Evolutionary conservation across 1,139 yeast genomes (phyloP).

Genomic region (Nematodospora anomalae): DNA sequence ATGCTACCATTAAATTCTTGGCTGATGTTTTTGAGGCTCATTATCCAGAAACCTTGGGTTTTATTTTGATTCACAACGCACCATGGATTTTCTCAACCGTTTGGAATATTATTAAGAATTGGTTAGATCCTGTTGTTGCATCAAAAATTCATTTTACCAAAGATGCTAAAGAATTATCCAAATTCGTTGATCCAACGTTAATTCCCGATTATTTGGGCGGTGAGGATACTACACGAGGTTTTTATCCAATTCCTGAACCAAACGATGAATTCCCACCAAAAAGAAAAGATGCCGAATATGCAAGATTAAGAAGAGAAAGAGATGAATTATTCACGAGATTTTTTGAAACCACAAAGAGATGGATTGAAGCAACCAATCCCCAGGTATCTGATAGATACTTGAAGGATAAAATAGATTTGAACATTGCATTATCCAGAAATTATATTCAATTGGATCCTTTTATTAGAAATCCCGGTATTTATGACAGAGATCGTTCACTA

Average conservation of each 20-base stretch:
- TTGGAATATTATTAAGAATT: conserved; percentile 46
- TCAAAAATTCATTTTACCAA: conserved; percentile 47
- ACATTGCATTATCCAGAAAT: conserved; percentile 30
- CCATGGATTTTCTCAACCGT: conserved; percentile 53
- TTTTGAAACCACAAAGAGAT: conserved; percentile 38
- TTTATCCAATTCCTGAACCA: conserved; percentile 32
- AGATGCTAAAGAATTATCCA: conserved; percentile 32
- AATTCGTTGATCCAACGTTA: conserved; percentile 32
- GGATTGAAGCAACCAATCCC: conserved; percentile 46
- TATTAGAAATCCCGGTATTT: conserved; percentile 37
- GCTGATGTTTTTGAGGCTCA: conserved; percentile 49
- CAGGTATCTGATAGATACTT: conserved; percentile 40
- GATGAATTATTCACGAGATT: conserved; percentile 32
- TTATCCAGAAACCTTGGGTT: conserved; percentile 48
- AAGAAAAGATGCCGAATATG: conserved; percentile 30
- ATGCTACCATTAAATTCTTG: conserved; percentile 43
- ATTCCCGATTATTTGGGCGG: conserved; percentile 47
- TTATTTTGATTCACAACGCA: conserved; percentile 43
- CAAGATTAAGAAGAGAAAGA: conserved; percentile 30
- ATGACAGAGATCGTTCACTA: conserved; percentile 36
- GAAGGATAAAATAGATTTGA: conserved; percentile 38
- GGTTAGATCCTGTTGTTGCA: conserved; percentile 51
- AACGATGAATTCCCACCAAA: conserved; percentile 34
- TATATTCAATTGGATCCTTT: conserved; percentile 43
- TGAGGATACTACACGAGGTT: conserved; percentile 27